Conservation (phyloP, 2,329 filamentous ascomycete genomes). For the Alternaria gaisen region DNA sequence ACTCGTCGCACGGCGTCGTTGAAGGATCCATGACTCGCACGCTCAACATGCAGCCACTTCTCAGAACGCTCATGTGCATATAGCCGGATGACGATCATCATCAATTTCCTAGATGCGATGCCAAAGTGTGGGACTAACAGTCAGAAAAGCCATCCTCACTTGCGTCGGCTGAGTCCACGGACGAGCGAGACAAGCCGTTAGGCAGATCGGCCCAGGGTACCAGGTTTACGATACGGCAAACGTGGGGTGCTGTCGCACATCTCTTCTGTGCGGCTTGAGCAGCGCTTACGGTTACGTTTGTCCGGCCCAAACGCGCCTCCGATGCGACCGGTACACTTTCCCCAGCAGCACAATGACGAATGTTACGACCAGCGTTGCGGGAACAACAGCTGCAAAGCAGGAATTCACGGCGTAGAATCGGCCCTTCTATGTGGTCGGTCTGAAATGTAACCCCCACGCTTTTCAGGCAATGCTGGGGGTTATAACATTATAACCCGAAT, state of each 20-base stretch:
- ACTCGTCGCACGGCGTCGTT: not conserved
- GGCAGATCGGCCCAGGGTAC: constrained; percentile 22
- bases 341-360: constrained; percentile 11
- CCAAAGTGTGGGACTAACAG: not conserved
- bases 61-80: constrained; percentile 24
- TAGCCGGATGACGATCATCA: constrained; percentile 22
- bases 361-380: constrained; percentile 7
- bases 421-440: constrained; percentile 7
- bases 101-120: not conserved
- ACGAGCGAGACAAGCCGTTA: constrained; percentile 10
- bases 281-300: constrained; percentile 8
- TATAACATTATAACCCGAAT: not conserved
- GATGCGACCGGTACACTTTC: constrained; percentile 15
- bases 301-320: constrained; percentile 6
- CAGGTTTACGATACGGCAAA: constrained; percentile 14
- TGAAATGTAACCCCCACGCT: constrained; percentile 11
- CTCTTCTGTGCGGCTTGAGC: constrained; percentile 3
- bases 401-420: constrained; percentile 4
- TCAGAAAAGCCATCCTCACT: not conserved
- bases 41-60: constrained; percentile 24
- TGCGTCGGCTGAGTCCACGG: not conserved
- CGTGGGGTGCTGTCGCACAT: constrained; percentile 9
- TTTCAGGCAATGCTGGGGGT: constrained; percentile 2
- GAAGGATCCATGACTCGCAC: constrained; percentile 3
- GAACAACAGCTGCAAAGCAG: constrained; percentile 1